phyloP scores from a whole-genome alignment of 495 filamentous ascomycete species.

The Trichocladium uniseriatum region DNA sequence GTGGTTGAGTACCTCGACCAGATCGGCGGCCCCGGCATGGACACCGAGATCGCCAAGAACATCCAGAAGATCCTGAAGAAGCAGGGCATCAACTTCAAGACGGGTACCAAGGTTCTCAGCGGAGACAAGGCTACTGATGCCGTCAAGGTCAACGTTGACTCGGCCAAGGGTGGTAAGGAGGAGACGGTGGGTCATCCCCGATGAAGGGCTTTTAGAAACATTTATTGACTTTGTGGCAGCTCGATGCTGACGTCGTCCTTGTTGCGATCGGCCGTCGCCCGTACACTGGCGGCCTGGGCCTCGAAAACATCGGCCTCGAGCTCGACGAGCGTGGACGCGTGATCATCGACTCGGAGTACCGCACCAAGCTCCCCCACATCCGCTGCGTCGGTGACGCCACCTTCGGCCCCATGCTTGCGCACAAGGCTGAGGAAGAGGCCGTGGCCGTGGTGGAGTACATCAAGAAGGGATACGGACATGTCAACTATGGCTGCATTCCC shows the following conservation, averaged over 20 bases:
- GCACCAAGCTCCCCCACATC: slow-evolving; percentile 93
- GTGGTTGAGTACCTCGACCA: slow-evolving; percentile 93
- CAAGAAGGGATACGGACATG: slow-evolving; percentile 92
- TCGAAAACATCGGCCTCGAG: slow-evolving; percentile 93
- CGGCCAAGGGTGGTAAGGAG: slow-evolving; percentile 91
- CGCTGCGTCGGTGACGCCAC: slow-evolving; percentile 94
- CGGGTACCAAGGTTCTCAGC: slow-evolving; percentile 83
- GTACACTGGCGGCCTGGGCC: slow-evolving; percentile 81
- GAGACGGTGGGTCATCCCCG: slow-evolving; percentile 56
- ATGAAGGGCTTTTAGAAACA: background rate
- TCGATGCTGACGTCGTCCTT: slow-evolving; percentile 92
- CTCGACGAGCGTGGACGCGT: slow-evolving; percentile 87
- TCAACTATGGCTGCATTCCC: slow-evolving; percentile 97
- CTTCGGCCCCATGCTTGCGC: slow-evolving; percentile 97
- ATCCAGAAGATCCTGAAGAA: slow-evolving; percentile 89
- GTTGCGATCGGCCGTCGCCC: slow-evolving; percentile 94
- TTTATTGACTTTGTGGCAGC: slow-evolving; percentile 29
- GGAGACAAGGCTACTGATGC: slow-evolving; percentile 70
- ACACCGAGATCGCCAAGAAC: slow-evolving; percentile 83
- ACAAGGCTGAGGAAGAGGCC: slow-evolving; percentile 98
- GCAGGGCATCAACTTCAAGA: slow-evolving; percentile 98
- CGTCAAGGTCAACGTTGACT: slow-evolving; percentile 75
- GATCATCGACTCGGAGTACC: slow-evolving; percentile 96
- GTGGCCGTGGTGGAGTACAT: slow-evolving; percentile 94
- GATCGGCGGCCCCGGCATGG: slow-evolving; percentile 98